These are phyloP conservation scores for Hypoxylon subgilvum DNA, from an alignment of 495 filamentous ascomycete species.

Conservation along the genomic window DNA sequence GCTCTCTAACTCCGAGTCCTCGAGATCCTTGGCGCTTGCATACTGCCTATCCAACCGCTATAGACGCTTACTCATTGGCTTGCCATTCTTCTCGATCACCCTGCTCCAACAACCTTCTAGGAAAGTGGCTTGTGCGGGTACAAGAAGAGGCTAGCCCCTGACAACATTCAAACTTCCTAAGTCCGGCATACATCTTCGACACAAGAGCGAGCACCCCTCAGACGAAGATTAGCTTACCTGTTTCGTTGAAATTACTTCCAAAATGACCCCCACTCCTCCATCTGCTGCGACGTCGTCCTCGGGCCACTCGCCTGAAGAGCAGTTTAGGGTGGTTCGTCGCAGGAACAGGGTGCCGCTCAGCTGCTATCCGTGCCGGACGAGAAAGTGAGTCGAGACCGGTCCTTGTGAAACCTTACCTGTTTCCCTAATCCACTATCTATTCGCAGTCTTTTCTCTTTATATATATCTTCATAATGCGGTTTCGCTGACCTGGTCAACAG, in stretches of 20 bases:
- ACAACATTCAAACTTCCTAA: conserved; percentile 35
- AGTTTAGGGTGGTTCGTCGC: conserved; percentile 89
- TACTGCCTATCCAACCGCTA: neutral
- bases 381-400: conserved; percentile 74
- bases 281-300: conserved; percentile 79
- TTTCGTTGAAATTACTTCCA: conserved; percentile 18
- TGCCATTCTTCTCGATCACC: conserved; percentile 14
- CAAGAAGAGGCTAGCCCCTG: conserved; percentile 26
- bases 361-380: conserved; percentile 88
- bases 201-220: conserved; percentile 27
- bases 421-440: conserved; percentile 34
- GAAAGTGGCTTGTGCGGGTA: conserved; percentile 12
- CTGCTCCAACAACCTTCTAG: neutral
- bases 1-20: conserved; percentile 29
- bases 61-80: conserved; percentile 32
- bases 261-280: conserved; percentile 90
- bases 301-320: conserved; percentile 80
- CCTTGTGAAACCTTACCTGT: conserved; percentile 23
- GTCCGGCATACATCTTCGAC: conserved; percentile 34
- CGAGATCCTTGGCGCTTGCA: conserved; percentile 7
- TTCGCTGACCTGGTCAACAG: conserved; percentile 42
- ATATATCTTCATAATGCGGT: conserved; percentile 12
- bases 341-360: conserved; percentile 93
- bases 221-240: conserved; percentile 6
- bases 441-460: conserved; percentile 29